A percentile compares a stretch with the other conserved stretches of the same genome.
Conservation (phyloP, 202 grass and related monocot species). For the Eragrostis tef region DNA sequence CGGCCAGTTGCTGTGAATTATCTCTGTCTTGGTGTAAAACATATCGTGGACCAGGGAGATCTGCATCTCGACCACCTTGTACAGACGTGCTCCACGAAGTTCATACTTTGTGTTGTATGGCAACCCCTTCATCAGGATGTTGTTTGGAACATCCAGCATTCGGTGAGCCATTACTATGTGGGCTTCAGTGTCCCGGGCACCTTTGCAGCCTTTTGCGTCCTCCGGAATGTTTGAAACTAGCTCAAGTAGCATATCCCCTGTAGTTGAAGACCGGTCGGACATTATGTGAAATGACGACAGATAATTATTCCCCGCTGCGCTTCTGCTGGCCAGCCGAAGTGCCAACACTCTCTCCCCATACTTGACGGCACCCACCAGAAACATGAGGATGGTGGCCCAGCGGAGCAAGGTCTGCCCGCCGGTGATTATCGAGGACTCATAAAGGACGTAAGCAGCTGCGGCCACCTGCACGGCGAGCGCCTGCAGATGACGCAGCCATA, state of each 20-base stretch:
- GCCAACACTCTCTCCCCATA: constrained; percentile 47
- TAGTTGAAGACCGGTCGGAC: too few species aligned
- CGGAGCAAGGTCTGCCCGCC: background rate
- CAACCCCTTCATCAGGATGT: too few species aligned
- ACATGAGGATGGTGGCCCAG: constrained; percentile 37
- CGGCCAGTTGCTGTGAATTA: background rate
- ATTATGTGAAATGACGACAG: too few species aligned
- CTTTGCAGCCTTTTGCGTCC: too few species aligned
- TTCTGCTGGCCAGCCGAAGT: constrained; percentile 16
- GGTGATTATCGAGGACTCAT: background rate
- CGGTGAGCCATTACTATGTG: too few species aligned
- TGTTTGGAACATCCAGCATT: too few species aligned
- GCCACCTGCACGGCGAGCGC: constrained; percentile 30
- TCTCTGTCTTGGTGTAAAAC: constrained; percentile 52
- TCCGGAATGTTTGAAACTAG: too few species aligned
- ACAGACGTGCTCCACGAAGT: constrained; percentile 1
- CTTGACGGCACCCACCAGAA: constrained; percentile 38
- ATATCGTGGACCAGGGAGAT: constrained; percentile 50
- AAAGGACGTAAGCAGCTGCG: background rate
- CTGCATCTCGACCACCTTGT: constrained; percentile 45
- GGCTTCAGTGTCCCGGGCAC: too few species aligned
- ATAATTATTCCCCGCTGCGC: background rate
- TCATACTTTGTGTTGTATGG: too few species aligned
- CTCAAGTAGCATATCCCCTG: too few species aligned
- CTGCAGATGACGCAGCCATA: constrained; percentile 52